phyloP scores from a whole-genome alignment of 2,329 filamentous ascomycete species.

The Colletotrichum abscissum region DNA sequence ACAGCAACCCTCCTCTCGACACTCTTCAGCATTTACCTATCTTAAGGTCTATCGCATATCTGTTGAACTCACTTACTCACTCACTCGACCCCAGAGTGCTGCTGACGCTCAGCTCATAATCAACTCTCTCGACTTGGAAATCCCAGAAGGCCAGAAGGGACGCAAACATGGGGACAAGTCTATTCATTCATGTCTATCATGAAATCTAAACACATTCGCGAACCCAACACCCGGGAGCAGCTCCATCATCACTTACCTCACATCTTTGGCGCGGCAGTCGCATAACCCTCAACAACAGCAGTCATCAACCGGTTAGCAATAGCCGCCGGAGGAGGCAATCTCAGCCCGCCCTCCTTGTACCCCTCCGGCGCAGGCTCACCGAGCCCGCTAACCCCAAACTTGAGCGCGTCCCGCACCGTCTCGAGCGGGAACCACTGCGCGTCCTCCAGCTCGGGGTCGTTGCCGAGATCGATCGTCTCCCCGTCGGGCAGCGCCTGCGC shows the following conservation, averaged over 20 bases:
- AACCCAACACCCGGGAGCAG: neutral
- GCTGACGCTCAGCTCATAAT: neutral
- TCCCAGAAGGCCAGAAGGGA: neutral
- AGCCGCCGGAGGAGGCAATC: conserved; percentile 85
- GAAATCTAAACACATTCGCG: conserved; percentile 28
- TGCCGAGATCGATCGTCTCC: conserved; percentile 83
- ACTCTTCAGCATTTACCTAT: neutral
- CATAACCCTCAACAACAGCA: conserved; percentile 82
- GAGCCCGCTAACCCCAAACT: conserved; percentile 73
- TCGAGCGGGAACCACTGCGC: conserved; percentile 89
- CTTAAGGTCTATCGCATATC: neutral
- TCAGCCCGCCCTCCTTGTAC: conserved; percentile 81
- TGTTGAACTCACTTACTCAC: neutral
- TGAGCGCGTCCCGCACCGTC: conserved; percentile 81
- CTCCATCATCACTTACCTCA: conserved; percentile 37
- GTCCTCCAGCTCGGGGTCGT: conserved; percentile 91
- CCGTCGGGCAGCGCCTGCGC: conserved; percentile 83
- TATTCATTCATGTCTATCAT: conserved; percentile 41
- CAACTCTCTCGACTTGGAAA: no score
- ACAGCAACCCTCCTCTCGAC: neutral
- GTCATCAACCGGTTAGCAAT: conserved; percentile 91
- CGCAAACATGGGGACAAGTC: neutral
- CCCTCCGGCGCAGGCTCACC: conserved; percentile 72
- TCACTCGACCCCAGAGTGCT: neutral
- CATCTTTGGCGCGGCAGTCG: conserved; percentile 66